Percentiles rank a stretch among this genome's conserved stretches.
Evolutionary conservation across 1,284 basidiomycete species (phyloP).

Genomic region (Pholiota adiposa): DNA sequence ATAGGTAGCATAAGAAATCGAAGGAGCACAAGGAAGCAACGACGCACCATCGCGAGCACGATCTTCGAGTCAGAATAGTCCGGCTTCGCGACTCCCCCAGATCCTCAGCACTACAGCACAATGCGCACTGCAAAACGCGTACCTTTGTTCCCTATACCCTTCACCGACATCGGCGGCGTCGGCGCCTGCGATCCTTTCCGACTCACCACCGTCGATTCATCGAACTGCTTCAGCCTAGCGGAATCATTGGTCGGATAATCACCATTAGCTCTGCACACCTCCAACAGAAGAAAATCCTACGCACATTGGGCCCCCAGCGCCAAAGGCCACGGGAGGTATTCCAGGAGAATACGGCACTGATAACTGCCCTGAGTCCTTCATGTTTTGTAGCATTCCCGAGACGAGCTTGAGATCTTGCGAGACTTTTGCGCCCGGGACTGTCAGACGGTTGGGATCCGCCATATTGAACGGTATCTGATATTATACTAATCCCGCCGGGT

Average conservation of each 20-base stretch:
- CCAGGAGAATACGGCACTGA: conserved; percentile 37
- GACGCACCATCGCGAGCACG: conserved; percentile 91
- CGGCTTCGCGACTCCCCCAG: conserved; percentile 83
- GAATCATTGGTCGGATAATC: neutral
- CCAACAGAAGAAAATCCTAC: conserved; percentile 18
- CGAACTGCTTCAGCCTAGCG: conserved; percentile 76
- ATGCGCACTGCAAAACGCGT: conserved; percentile 15
- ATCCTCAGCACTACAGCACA: conserved; percentile 1
- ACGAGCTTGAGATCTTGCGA: conserved; percentile 45
- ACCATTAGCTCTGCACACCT: neutral
- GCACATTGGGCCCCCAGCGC: conserved; percentile 51
- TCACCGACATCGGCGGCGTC: conserved; percentile 78
- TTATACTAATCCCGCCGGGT: conserved; percentile 9
- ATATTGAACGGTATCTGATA: conserved; percentile 10
- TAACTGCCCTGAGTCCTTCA: conserved; percentile 38
- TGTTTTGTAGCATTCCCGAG: conserved; percentile 46
- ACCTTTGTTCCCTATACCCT: conserved; percentile 85
- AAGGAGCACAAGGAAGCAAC: neutral
- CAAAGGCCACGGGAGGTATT: conserved; percentile 48
- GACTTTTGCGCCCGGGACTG: conserved; percentile 34
- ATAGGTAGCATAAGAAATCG: neutral
- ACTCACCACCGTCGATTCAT: conserved; percentile 71
- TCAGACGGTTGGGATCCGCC: conserved; percentile 29
- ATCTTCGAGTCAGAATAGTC: conserved; percentile 99
- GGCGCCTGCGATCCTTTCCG: conserved; percentile 68